Conservation (phyloP, 768 basidiomycete genomes). For the Nevesoporus exiguus region DNA sequence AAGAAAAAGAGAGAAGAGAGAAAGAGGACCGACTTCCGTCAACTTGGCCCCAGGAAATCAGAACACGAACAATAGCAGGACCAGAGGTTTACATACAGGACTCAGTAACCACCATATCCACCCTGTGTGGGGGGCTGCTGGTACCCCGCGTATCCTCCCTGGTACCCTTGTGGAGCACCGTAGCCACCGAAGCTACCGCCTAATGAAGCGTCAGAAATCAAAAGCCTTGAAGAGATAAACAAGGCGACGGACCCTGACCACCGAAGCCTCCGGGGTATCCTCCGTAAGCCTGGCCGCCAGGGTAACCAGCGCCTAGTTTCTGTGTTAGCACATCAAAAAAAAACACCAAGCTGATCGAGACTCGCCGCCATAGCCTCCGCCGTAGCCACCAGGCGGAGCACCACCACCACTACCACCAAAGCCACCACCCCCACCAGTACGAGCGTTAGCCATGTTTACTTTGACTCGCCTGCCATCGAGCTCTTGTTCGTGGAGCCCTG, state of each 20-base stretch:
- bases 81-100: background rate
- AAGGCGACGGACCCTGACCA: constrained; percentile 9
- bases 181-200: constrained; percentile 15
- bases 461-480: constrained; percentile 92
- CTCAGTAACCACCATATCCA: constrained; percentile 30
- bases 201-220: background rate
- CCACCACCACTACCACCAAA: constrained; percentile 29
- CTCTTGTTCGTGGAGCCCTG: constrained; percentile 78
- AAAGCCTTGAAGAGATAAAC: background rate
- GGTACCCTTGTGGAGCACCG: constrained; percentile 16
- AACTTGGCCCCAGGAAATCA: background rate
- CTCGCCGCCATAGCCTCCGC: constrained; percentile 29
- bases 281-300: constrained; percentile 26
- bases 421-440: constrained; percentile 51
- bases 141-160: constrained; percentile 26
- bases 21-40: background rate
- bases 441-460: constrained; percentile 79
- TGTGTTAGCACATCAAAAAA: constrained; percentile 13
- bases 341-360: background rate
- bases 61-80: background rate
- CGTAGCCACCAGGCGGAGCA: constrained; percentile 33
- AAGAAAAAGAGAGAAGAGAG: background rate
- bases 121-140: constrained; percentile 21
- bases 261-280: constrained; percentile 27
- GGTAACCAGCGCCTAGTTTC: constrained; percentile 26